phyloP scores from a whole-genome alignment of 371 early-diverging fungal genomes.

The Mortierella sp. region DNA sequence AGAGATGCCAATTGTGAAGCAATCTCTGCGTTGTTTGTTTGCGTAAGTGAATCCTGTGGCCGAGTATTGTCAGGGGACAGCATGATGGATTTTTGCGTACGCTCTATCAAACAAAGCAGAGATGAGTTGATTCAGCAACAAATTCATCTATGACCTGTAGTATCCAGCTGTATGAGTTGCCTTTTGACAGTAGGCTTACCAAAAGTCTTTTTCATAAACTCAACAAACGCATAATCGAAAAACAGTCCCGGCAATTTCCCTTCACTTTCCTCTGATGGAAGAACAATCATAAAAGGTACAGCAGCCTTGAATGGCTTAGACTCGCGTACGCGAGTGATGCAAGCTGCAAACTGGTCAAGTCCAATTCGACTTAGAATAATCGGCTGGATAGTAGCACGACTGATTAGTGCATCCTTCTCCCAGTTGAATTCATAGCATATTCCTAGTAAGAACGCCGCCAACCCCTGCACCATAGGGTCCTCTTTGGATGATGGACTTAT shows the following conservation, averaged over 20 bases:
- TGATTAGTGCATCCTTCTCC: conserved; percentile 79
- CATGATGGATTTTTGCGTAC: conserved; percentile 47
- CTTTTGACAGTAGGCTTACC: conserved; percentile 61
- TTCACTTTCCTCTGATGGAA: conserved; percentile 59
- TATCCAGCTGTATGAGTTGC: not conserved
- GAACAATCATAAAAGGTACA: conserved; percentile 71
- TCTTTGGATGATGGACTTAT: conserved; percentile 85
- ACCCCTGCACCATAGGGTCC: conserved; percentile 89
- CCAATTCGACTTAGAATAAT: conserved; percentile 90
- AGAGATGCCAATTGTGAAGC: conserved; percentile 56
- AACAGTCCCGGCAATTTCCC: conserved; percentile 68
- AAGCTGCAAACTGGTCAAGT: conserved; percentile 83
- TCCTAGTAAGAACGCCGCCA: conserved; percentile 89
- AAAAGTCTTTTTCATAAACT: conserved; percentile 83
- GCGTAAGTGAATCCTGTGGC: conserved; percentile 4
- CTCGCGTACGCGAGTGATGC: conserved; percentile 88
- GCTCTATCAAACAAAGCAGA: conserved; percentile 18
- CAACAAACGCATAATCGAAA: conserved; percentile 87
- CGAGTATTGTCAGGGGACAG: conserved; percentile 28
- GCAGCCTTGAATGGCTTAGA: conserved; percentile 83
- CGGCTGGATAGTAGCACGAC: conserved; percentile 79
- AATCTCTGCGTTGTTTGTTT: conserved; percentile 24
- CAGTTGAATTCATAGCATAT: conserved; percentile 90
- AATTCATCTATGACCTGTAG: not conserved
- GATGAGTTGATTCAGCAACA: too few species aligned